Conservation (phyloP, 495 filamentous ascomycete species). For the Aspergillus sclerotiicarbonarius region DNA sequence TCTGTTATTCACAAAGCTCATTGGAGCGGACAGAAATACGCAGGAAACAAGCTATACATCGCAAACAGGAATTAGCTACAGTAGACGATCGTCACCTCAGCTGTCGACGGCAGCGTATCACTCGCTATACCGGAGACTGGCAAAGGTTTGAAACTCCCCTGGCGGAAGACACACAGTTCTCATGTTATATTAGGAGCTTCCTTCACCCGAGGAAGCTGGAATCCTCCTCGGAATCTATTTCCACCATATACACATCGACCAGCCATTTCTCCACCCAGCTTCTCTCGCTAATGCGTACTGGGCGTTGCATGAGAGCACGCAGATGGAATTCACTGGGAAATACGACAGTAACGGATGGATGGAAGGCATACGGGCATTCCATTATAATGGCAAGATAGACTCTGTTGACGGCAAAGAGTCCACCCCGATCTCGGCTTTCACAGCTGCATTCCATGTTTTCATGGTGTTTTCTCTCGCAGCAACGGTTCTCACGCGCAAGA, state of each 20-base stretch:
- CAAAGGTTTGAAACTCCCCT: constrained; percentile 6
- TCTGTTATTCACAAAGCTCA: constrained; percentile 22
- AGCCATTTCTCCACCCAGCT: constrained; percentile 23
- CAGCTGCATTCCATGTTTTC: constrained; percentile 23
- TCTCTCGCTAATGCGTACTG: constrained; percentile 25
- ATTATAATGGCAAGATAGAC: constrained; percentile 19
- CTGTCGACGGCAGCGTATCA: constrained; percentile 3
- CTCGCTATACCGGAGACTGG: constrained; percentile 13
- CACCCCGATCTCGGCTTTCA: constrained; percentile 20
- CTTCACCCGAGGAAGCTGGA: constrained; percentile 16
- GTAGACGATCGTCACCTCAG: background rate
- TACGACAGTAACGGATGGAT: constrained; percentile 22
- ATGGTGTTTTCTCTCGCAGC: constrained; percentile 25
- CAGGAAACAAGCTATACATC: constrained; percentile 2
- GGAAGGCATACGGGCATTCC: constrained; percentile 15
- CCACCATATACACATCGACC: constrained; percentile 24
- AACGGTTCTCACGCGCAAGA: constrained; percentile 23
- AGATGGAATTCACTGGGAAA: constrained; percentile 12
- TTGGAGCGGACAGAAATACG: constrained; percentile 16
- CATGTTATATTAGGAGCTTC: constrained; percentile 14
- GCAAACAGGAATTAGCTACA: background rate
- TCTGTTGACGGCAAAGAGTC: constrained; percentile 1
- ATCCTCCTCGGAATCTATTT: constrained; percentile 22
- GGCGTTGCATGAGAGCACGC: constrained; percentile 16
- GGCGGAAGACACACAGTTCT: background rate